A percentile compares a stretch with the other conserved stretches of the same genome.
These are phyloP conservation scores for Globisporangium camurandrum DNA, from an alignment of 352 stramenopile species.

Conservation along the genomic window DNA sequence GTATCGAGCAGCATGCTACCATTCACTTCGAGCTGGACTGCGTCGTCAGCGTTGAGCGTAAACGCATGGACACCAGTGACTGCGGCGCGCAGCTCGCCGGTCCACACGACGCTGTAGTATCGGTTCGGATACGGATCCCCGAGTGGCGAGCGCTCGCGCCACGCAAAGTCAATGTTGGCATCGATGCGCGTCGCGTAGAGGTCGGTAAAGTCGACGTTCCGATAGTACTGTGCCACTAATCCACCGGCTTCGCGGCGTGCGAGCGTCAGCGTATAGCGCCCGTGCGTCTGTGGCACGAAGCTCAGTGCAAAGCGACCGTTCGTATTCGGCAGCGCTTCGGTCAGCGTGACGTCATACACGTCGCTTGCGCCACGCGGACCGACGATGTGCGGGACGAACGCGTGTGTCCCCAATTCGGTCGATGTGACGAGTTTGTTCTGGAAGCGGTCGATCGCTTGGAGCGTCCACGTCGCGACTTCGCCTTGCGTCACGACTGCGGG, in stretches of 20 bases:
- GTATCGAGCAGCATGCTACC: slow-evolving; percentile 57
- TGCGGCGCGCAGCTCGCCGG: slow-evolving; percentile 41
- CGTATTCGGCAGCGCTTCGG: slow-evolving; percentile 61
- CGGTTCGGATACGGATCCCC: slow-evolving; percentile 64
- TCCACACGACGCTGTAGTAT: slow-evolving; percentile 69
- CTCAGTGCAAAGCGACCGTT: slow-evolving; percentile 79
- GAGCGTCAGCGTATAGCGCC: slow-evolving; percentile 76
- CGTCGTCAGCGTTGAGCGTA: slow-evolving; percentile 72
- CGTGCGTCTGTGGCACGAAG: slow-evolving; percentile 77
- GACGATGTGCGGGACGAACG: slow-evolving; percentile 55
- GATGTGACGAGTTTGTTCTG: slow-evolving; percentile 85
- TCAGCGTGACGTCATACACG: slow-evolving; percentile 38
- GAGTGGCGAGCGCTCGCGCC: slow-evolving; percentile 54
- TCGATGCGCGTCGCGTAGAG: slow-evolving; percentile 71
- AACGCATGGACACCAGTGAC: slow-evolving; percentile 73
- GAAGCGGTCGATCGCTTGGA: slow-evolving; percentile 90
- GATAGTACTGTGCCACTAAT: slow-evolving; percentile 89
- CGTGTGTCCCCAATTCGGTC: slow-evolving; percentile 41
- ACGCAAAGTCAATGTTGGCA: slow-evolving; percentile 79
- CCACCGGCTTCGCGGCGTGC: slow-evolving; percentile 74
- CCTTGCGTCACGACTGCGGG: slow-evolving; percentile 77
- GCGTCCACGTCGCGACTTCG: slow-evolving; percentile 55
- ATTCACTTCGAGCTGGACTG: slow-evolving; percentile 66
- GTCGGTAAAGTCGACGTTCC: slow-evolving; percentile 83
- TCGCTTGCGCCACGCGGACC: slow-evolving; percentile 22